Base-by-base conservation (phyloP, 2,329 filamentous ascomycete genomes). In the Thelonectria olida region DNA sequence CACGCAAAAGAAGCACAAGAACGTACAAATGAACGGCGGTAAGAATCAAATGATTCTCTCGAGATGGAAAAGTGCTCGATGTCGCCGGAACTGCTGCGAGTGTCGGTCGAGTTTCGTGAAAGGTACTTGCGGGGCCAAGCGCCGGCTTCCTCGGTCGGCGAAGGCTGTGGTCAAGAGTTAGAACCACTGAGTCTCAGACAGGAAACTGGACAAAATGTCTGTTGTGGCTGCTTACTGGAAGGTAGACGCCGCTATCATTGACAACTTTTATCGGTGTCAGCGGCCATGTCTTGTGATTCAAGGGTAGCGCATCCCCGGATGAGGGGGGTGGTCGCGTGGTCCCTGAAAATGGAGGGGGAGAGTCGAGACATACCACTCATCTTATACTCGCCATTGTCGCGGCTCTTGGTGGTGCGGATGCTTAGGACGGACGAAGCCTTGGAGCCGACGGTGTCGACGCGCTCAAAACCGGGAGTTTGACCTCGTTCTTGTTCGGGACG, bases 21-120 rank as follows among this genome's bases (percentile, higher is more conserved):
- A 83, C 90, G 70, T 85, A 97, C 95, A 81, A 98, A 98, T 66
- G 94, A 97, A 72, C 96, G 89, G 65, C 96, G 86, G 79, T 98
- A 98, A 3, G 94, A 97, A 76, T 98, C 96, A 74, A 98, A 98
- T 2, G 94, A 97, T 80, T 98, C 96, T 72, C 95, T 88, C 36
- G 94, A 97, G 75, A 98, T 98, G 65, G 91, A 93, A 76, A 98
- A 98, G 13, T 91, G 93, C 75, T 98, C 95, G 70, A 93, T 94
- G 64, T 97, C 93, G 71, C 89, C 88, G 61, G 92, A 82, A 69
- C 90, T 87, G 73, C 85, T 88, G 57, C 80, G 79, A 28, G 81
- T 84, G 66, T 87, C 84, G 67, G 80, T 83, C 5, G 87, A 88
- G 42, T 79, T 80, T 57, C 84, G 81, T 9, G 78, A 73, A 58